Evolutionary conservation across 116 monocot genomes (phyloP), one percentile per base, ranked within the genome.

Genomic region (Iris pallida): DNA sequence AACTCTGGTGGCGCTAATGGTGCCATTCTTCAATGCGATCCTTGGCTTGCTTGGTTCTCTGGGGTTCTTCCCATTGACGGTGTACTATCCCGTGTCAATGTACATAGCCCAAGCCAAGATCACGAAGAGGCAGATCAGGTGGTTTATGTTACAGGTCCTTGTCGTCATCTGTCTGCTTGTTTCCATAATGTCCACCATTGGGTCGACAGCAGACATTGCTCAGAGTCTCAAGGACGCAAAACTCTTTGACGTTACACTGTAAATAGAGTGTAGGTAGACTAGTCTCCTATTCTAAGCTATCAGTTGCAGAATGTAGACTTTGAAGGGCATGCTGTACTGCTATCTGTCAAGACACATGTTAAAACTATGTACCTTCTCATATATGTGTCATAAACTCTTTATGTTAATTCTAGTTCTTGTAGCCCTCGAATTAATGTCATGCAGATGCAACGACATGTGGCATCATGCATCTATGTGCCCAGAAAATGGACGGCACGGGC

Each of bases 11-110:
- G 83, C 90, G 13, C 76, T 86, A 53, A 68, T 84, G 77, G 64
- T 90, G 15, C 87, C 87, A 3, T 87, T 90, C 83, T 90, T 90
- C 86, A 90, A 90, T 55, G 86, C 90, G 11, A 68, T 90, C 6
- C 64, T 90, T 0, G 86, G 90, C 2, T 73, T 86, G 62, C 83
- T 90, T 0, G 90, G 90, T 5, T 68, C 90, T 0, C 7, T 84
- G 7, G 79, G 79, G 9, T 90, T 90, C 75, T 90, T 84, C 82
- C 87, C 90, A 5, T 53, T 87, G 54, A 87, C 87, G 0, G 87
- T 90, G 11, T 87, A 84, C 79, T 87, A 77, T 79, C 90, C 87
- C 0, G 78, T 87, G 57, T 73, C 73, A 14, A 79, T 87, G 69
- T 84, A 90, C 75, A 77, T 87, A 17, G 65, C 70, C 12, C 90